Base-by-base conservation (phyloP, 345 rosid genomes). In the Citrus sp. region DNA sequence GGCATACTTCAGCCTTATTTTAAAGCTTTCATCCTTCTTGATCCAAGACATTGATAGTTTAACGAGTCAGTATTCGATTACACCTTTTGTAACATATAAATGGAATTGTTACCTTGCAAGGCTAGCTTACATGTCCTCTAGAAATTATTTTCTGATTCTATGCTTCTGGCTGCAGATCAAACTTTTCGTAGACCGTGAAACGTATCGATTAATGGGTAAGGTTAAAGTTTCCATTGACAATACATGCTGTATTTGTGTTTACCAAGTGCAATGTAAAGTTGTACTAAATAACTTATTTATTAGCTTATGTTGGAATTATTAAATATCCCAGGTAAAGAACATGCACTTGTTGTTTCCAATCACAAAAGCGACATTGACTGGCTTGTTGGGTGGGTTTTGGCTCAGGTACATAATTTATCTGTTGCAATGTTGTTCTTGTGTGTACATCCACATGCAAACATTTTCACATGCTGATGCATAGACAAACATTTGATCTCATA, bases 341-440 rank as follows among this genome's bases (percentile, higher is more conserved):
- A 92, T 81, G 97, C 97, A 5, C 93, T 96, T 83, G 87, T 92
- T 61, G 77, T 91, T 49, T 84, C 88, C 85, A 96, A 96, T 83
- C 99, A 96, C 85, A 91, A 78, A 74, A 94, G 99, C 69, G 99
- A 94, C 78, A 88, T 96, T 69, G 99, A 94, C 79, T 92, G 99
- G 99, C 94, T 96, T 80, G 92, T 96, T 63, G 99, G 99, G 78
- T 96, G 98, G 98, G 75, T 90, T 74, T 78, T 89, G 84, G 98
- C 99, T 87, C 93, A 96, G 99, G 99, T 96, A 70, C 77, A 68
- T 80, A 55, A 37, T 42, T 32, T 67, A 34, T 65, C 42, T 9
- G 37, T 49, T 84, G 65, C 74, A 58, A 30, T 54, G 63, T 32
- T 79, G 49, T 67, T 78, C 59, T 66, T 7, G 25, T 70, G 60